Evolutionary conservation across 345 rosid species (phyloP).

Genomic region (Melaleuca quinquenervia): DNA sequence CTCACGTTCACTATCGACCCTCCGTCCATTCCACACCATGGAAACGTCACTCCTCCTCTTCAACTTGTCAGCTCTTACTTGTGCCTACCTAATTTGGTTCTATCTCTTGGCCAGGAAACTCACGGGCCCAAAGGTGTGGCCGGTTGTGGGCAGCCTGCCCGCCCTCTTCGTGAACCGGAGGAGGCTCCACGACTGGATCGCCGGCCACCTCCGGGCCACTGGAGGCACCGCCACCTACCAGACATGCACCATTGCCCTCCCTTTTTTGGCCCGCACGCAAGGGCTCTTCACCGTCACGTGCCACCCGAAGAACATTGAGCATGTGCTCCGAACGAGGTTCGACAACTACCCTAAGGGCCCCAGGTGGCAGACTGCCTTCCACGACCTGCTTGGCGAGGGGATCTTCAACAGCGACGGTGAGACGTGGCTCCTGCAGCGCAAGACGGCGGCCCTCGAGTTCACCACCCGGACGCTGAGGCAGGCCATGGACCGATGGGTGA

Average conservation of each 20-base stretch:
- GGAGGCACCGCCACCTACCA: slow-evolving; percentile 71
- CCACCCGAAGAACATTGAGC: slow-evolving; percentile 83
- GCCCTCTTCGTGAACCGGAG: slow-evolving; percentile 38
- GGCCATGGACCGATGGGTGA: slow-evolving; percentile 97
- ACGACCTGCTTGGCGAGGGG: slow-evolving; percentile 78
- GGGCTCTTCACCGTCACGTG: slow-evolving; percentile 88
- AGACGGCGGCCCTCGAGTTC: slow-evolving; percentile 88
- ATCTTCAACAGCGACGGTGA: slow-evolving; percentile 91
- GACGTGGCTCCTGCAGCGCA: slow-evolving; percentile 85
- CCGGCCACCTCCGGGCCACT: slow-evolving; percentile 50
- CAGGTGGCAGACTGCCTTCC: slow-evolving; percentile 65
- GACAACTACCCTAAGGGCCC: slow-evolving; percentile 95
- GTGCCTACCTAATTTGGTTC: slow-evolving; percentile 68
- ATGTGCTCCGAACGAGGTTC: slow-evolving; percentile 65
- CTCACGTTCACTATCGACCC: background rate
- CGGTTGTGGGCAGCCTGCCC: slow-evolving; percentile 73
- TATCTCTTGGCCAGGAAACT: slow-evolving; percentile 42
- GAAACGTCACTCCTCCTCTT: background rate
- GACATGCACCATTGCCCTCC: slow-evolving; percentile 60
- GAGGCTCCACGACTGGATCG: slow-evolving; percentile 74
- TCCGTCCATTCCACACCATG: background rate
- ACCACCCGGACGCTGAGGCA: slow-evolving; percentile 76
- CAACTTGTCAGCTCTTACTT: slow-evolving; percentile 22
- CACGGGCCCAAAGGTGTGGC: slow-evolving; percentile 64
- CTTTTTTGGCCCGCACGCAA: slow-evolving; percentile 56